A percentile compares a stretch with the other conserved stretches of the same genome.
Conservation (phyloP, 495 filamentous ascomycete genomes). For the Viridothelium virens region DNA sequence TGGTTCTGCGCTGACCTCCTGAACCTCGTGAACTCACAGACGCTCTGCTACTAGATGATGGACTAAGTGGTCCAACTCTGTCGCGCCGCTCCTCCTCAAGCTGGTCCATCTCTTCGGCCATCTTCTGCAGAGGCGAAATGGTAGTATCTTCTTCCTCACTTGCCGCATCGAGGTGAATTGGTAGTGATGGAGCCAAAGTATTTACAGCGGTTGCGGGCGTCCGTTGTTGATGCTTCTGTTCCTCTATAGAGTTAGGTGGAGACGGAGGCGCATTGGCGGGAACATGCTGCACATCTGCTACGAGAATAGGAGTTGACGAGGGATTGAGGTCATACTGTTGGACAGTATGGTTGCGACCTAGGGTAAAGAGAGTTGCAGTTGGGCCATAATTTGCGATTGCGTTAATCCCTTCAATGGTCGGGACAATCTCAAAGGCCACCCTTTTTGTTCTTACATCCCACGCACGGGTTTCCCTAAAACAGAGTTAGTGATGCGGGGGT, state of each 20-base stretch:
- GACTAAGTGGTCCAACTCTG: conserved; percentile 38
- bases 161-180: conserved; percentile 52
- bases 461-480: conserved; percentile 71
- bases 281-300: conserved; percentile 75
- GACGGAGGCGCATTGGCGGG: conserved; percentile 67
- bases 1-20: conserved; percentile 23
- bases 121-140: conserved; percentile 58
- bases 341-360: conserved; percentile 77
- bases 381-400: conserved; percentile 85
- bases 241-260: conserved; percentile 68
- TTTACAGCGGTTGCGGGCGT: conserved; percentile 15
- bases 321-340: conserved; percentile 92
- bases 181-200: conserved; percentile 32
- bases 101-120: conserved; percentile 53
- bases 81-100: conserved; percentile 45
- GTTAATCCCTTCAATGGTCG: conserved; percentile 70
- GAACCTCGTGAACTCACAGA: conserved; percentile 44
- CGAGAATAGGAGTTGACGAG: conserved; percentile 50
- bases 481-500: conserved; percentile 3
- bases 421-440: conserved; percentile 78
- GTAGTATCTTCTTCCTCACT: conserved; percentile 50
- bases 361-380: conserved; percentile 82
- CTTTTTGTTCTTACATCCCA: conserved; percentile 98
- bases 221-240: conserved; percentile 36
- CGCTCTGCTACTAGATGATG: conserved; percentile 34